A percentile compares a stretch with the other conserved stretches of the same genome.
These are phyloP conservation scores for Dalbergia oliveri DNA, from an alignment of 306 rosid genomes.

Conservation along the genomic window DNA sequence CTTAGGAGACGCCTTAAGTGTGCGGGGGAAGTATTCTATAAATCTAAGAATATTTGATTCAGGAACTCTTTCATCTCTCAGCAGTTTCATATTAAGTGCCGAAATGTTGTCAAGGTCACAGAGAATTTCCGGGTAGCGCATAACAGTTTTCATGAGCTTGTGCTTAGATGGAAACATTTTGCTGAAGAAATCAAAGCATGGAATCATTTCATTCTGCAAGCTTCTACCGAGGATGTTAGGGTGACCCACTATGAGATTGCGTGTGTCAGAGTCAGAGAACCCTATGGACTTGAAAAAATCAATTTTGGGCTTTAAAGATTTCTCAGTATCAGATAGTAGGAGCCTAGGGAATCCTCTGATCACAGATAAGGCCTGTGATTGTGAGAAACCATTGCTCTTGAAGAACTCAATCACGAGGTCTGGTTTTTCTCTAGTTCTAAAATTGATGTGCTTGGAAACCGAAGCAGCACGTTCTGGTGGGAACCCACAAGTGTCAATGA, in stretches of 20 bases:
- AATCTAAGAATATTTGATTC: neutral
- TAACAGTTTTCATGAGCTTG: neutral
- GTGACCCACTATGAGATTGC: neutral
- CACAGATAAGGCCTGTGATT: neutral
- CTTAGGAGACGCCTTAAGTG: neutral
- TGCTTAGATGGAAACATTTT: neutral
- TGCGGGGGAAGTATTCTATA: neutral
- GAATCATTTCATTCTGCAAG: neutral
- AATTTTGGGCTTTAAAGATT: neutral
- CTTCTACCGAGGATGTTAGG: neutral
- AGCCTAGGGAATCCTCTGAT: neutral
- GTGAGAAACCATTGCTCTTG: neutral
- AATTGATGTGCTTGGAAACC: neutral
- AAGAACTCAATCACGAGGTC: neutral
- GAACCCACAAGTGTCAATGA: constrained; percentile 27
- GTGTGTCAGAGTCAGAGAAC: neutral
- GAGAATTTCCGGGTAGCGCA: neutral
- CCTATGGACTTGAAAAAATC: neutral
- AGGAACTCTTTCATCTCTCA: neutral
- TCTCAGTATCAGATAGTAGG: neutral
- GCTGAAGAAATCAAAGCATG: neutral
- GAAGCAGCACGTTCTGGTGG: neutral
- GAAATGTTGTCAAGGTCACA: neutral
- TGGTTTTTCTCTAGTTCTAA: constrained; percentile 12
- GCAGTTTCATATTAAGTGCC: neutral